phyloP scores from a whole-genome alignment of 805 yeast species.

The Millerago galiae region DNA sequence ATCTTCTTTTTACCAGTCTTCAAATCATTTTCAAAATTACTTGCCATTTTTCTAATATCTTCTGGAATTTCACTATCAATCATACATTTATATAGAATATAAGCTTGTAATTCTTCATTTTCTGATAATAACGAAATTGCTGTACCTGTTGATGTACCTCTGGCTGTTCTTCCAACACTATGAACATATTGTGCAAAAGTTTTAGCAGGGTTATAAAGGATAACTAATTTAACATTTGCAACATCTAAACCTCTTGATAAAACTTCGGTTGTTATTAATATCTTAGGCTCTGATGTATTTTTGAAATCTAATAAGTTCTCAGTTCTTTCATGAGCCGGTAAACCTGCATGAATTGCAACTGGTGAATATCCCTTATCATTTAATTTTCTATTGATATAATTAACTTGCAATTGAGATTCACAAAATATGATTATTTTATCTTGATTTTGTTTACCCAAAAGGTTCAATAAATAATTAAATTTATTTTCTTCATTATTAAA shows the following conservation, averaged over 20 bases:
- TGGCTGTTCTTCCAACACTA: conserved; percentile 91
- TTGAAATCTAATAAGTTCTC: conserved; percentile 66
- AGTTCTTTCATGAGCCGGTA: conserved; percentile 78
- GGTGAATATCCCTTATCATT: conserved; percentile 49
- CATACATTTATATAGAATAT: conserved; percentile 40
- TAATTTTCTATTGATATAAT: conserved; percentile 52
- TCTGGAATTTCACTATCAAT: conserved; percentile 51
- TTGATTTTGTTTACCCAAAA: conserved; percentile 41
- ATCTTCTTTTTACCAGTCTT: conserved; percentile 59
- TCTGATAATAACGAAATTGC: conserved; percentile 68
- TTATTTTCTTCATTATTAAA: conserved; percentile 48
- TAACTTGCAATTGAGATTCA: conserved; percentile 86
- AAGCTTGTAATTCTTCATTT: conserved; percentile 61
- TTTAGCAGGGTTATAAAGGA: conserved; percentile 77
- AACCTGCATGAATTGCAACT: conserved; percentile 84
- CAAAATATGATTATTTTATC: conserved; percentile 74
- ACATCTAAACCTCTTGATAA: conserved; percentile 96
- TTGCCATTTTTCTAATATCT: conserved; percentile 43
- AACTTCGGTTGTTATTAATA: conserved; percentile 85
- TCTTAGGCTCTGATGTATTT: conserved; percentile 35
- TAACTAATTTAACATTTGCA: conserved; percentile 71
- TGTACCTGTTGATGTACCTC: conserved; percentile 70
- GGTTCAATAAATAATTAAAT: conserved; percentile 44
- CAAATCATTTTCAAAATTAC: conserved; percentile 51
- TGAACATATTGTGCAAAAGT: conserved; percentile 96